Evolutionary conservation across 2,329 filamentous ascomycete species (phyloP), one percentile per base, ranked within the genome.

Genomic region (Talaromyces sp.): DNA sequence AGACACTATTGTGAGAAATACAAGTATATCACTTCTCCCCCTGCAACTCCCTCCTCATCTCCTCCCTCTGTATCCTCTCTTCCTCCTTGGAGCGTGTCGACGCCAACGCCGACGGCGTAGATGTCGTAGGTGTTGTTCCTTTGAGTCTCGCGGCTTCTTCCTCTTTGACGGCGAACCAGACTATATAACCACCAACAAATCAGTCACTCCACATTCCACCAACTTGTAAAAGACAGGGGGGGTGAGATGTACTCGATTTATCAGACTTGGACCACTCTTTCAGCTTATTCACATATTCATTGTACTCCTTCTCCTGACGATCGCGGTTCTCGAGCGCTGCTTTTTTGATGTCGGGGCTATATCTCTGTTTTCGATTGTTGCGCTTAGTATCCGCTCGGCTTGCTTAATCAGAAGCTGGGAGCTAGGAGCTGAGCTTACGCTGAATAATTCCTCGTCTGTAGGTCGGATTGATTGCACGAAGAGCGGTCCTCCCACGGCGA

Each of bases 341-440:
- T 77, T 91, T 91, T 75, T 95, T 91, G n/a, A 99, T 85, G 38
- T 98, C 95, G 0, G 94, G 94, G 78, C 94, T 98, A 82, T 98
- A 98, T 78, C 85, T 88, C 81, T 92, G 69, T 34, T 51, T 51
- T 45, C 27, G 5, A 5, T 43, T n/a, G 40, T 38, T 34, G 17
- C 22, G 17, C 38, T 56, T 1, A 45, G 36, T 29, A 13, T 45
- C 22, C 11, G 49, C 6, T 2, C 49, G 49, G 6, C 15, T 29
- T 11, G 47, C 36, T 38, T 13, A 13, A 38, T 38, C 15, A 38
- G 11, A 17, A 17, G 13, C 15, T 38, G 5, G 36, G 15, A 38
- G 36, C 36, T 38, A 10, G 51, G 17, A 34, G 53, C 17, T 53
- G 3, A 73, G 72, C 69, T 63, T 78, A 84, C 83, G 77, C 86